phyloP scores from a whole-genome alignment of 139 green algal genomes.

The Monoraphidium neglectum region DNA sequence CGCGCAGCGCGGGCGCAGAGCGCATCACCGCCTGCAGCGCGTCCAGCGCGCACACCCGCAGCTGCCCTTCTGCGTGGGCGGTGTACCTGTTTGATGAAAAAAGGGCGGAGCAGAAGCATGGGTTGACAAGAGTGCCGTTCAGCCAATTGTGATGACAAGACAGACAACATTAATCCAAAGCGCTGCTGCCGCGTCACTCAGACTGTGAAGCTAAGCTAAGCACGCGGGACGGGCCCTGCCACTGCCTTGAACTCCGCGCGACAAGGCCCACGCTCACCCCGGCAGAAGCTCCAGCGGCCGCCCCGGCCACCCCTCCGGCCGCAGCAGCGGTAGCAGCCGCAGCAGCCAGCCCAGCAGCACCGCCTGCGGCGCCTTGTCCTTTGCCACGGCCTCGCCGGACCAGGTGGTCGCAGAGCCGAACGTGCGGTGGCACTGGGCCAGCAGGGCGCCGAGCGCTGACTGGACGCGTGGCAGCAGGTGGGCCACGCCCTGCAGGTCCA shows the following conservation, averaged over 20 bases:
- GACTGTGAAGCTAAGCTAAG: too few relatives aligned
- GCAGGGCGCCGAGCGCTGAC: slow-evolving; percentile 11
- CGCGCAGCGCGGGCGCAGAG: slow-evolving; percentile 61
- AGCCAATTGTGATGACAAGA: too few relatives aligned
- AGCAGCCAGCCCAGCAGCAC: slow-evolving; percentile 16
- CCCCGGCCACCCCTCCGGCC: slow-evolving; percentile 29
- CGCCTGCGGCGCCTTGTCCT: slow-evolving; percentile 13
- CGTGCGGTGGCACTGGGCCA: slow-evolving; percentile 45
- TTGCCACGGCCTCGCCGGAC: slow-evolving; percentile 13
- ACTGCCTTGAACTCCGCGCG: background rate
- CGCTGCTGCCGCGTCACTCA: too few relatives aligned
- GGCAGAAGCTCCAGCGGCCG: slow-evolving; percentile 50
- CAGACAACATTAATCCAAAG: too few relatives aligned
- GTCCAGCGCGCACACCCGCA: slow-evolving; percentile 39
- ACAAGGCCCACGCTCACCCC: slow-evolving; percentile 27
- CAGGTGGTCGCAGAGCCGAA: slow-evolving; percentile 9
- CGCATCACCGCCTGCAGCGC: slow-evolving; percentile 60
- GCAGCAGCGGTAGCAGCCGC: slow-evolving; percentile 41
- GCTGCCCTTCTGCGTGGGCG: slow-evolving; percentile 29
- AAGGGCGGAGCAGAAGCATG: background rate
- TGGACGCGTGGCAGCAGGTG: slow-evolving; percentile 33
- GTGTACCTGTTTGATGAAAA: slow-evolving; percentile 32
- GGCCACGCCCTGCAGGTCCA: slow-evolving; percentile 56
- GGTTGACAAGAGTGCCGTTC: too few relatives aligned
- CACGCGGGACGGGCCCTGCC: too few relatives aligned